Conservation (phyloP, 2,329 filamentous ascomycete species). For the Dactylellina haptotyla region DNA sequence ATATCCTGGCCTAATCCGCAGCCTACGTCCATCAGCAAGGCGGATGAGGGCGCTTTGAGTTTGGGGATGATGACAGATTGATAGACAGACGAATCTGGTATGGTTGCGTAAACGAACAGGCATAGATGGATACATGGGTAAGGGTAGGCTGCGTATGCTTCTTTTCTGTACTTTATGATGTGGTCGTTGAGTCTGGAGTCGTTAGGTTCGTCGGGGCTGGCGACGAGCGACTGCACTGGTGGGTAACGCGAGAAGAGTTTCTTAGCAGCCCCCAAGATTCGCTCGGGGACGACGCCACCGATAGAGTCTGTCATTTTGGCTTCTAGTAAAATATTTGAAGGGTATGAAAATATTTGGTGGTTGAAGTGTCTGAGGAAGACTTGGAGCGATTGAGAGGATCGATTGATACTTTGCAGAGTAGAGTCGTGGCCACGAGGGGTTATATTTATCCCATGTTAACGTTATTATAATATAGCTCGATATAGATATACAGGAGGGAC, state of each 20-base stretch:
- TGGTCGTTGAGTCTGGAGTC: background rate
- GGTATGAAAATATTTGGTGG: too few relatives aligned
- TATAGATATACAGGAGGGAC: too few relatives aligned
- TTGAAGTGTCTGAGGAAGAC: too few relatives aligned
- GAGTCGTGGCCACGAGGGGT: too few relatives aligned
- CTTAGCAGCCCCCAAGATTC: background rate
- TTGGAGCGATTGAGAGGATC: too few relatives aligned
- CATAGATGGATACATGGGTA: constrained; percentile 3
- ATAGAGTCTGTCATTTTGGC: background rate
- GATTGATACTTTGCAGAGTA: too few relatives aligned
- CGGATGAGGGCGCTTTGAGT: background rate
- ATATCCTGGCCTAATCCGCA: background rate
- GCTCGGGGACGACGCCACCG: background rate
- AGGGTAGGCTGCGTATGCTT: background rate
- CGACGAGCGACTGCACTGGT: background rate
- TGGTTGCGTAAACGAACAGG: background rate
- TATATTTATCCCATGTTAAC: too few relatives aligned
- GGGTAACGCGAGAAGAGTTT: constrained; percentile 3
- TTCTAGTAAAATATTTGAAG: background rate
- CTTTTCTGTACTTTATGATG: background rate
- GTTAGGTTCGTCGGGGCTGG: background rate
- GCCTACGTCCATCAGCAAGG: background rate
- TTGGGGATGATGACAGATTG: background rate
- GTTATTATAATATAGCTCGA: too few relatives aligned
- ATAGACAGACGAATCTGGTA: background rate